Conservation (phyloP, 306 rosid genomes). For the Argentina anserina region DNA sequence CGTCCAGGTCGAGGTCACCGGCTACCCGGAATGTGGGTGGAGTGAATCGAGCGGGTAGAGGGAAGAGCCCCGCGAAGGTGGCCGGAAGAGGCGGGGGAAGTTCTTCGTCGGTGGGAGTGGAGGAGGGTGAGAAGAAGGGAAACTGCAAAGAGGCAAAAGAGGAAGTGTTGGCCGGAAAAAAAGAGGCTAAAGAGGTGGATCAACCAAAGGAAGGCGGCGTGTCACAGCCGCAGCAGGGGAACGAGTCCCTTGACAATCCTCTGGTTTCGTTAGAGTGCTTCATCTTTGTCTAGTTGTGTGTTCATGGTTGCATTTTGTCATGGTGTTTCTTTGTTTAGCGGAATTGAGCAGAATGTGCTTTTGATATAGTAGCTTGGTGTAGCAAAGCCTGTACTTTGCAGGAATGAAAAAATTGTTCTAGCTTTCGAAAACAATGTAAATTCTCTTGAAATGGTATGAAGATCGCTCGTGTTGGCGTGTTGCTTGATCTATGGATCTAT, state of each 20-base stretch:
- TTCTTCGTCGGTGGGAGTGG: constrained; percentile 11
- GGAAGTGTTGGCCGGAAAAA: background rate
- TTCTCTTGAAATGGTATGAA: background rate
- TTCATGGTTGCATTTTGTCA: background rate
- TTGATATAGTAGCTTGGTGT: background rate
- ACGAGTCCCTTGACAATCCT: constrained; percentile 67
- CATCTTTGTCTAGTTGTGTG: constrained; percentile 62
- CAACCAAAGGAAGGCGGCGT: constrained; percentile 33
- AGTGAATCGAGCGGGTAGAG: constrained; percentile 7
- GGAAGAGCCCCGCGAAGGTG: constrained; percentile 33
- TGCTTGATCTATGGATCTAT: background rate
- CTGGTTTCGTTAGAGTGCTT: constrained; percentile 84
- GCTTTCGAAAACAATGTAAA: constrained; percentile 5
- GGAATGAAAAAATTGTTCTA: background rate
- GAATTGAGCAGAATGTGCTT: background rate
- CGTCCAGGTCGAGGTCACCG: constrained; percentile 60
- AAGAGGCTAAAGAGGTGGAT: constrained; percentile 9
- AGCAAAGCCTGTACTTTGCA: background rate
- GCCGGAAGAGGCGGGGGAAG: constrained; percentile 25
- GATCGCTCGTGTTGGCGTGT: background rate
- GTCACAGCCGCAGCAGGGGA: constrained; percentile 18
- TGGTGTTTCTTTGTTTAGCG: background rate
- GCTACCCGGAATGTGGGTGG: constrained; percentile 37
- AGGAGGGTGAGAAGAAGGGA: constrained; percentile 16
- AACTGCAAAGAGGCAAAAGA: background rate